Evolutionary conservation across 768 basidiomycete species (phyloP), one percentile per base, ranked within the genome.

Genomic region (Phylloporus scabripes): DNA sequence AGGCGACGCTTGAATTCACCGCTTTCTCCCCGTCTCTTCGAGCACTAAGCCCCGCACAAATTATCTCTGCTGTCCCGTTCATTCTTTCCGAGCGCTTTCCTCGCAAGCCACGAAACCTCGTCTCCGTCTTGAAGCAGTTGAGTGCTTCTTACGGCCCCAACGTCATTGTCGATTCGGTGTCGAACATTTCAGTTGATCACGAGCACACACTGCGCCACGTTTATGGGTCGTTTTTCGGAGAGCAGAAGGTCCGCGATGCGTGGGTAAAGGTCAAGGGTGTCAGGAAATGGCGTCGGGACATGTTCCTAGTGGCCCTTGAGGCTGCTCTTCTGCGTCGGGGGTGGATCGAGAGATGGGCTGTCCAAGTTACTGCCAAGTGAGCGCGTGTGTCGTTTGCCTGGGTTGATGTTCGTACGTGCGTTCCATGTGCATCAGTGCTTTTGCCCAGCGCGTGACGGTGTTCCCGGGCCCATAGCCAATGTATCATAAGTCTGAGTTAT

Each of bases 251-350:
- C 8, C 63, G 59, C 38, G 43, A 55, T 18, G 42, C 23, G 23
- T 48, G 37, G 45, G 42, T 51, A 32, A 46, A 49, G 18, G 51
- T 43, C 17, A 58, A 67, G 46, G 69, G 76, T 37, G 43, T 60
- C 6, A 57, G 59, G 38, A 69, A 58, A 31, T 79, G 75, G 78
- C 69, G 78, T 46, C 72, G 74, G 54, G 67, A 75, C 45, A 64
- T 72, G 50, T 65, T 81, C n/a, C 57, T 74, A 52, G 46, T 76
- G 26, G 66, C 66, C 24, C 80, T 82, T 68, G 80, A 83, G 58
- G 76, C 74, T 18, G 77, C 70, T 0, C 66, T 83, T 32, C 60
- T 82, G 14, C 61, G 66, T 36, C 70, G 67, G 4, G 72, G 74
- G 14, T 60, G 69, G 53, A 55, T 83, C 45, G 64, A 62, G 55